Evolutionary conservation across 345 rosid species (phyloP).

Genomic region (Isatis tinctoria): DNA sequence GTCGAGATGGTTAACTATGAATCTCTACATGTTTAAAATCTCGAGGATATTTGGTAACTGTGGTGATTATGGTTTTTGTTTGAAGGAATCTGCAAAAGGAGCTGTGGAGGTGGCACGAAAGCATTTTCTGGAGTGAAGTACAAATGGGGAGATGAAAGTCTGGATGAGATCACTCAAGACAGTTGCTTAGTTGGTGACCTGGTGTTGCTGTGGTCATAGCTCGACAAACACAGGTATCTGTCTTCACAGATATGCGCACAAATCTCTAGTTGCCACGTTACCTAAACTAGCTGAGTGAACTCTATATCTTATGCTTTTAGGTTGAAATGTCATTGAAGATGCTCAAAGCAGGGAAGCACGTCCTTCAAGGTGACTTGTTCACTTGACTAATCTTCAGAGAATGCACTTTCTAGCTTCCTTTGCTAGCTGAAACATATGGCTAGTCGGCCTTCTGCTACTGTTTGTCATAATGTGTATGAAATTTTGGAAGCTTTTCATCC

Average conservation of each 20-base stretch:
- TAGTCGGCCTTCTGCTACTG: background rate
- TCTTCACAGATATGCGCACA: too few relatives aligned
- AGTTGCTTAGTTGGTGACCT: too few relatives aligned
- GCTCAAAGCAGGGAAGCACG: slow-evolving; percentile 87
- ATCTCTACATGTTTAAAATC: too few relatives aligned
- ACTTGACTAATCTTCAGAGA: background rate
- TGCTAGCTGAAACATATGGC: slow-evolving; percentile 14
- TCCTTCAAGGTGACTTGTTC: slow-evolving; percentile 67
- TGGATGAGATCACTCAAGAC: too few relatives aligned
- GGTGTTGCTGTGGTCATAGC: slow-evolving; percentile 95
- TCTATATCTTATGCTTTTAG: slow-evolving; percentile 34
- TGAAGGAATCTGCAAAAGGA: too few relatives aligned
- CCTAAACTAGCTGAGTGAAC: slow-evolving; percentile 3
- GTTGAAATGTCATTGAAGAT: slow-evolving; percentile 73
- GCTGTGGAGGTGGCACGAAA: too few relatives aligned
- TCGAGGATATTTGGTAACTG: too few relatives aligned
- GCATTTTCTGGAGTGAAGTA: too few relatives aligned
- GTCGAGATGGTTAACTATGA: too few relatives aligned
- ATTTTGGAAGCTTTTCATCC: background rate
- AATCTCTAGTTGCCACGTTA: background rate
- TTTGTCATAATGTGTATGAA: background rate
- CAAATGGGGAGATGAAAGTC: too few relatives aligned
- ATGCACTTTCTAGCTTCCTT: background rate
- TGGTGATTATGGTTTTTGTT: too few relatives aligned
- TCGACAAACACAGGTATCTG: slow-evolving; percentile 78